Evolutionary conservation across 2,329 filamentous ascomycete genomes (phyloP).

Genomic region (Colletotrichum sp.): DNA sequence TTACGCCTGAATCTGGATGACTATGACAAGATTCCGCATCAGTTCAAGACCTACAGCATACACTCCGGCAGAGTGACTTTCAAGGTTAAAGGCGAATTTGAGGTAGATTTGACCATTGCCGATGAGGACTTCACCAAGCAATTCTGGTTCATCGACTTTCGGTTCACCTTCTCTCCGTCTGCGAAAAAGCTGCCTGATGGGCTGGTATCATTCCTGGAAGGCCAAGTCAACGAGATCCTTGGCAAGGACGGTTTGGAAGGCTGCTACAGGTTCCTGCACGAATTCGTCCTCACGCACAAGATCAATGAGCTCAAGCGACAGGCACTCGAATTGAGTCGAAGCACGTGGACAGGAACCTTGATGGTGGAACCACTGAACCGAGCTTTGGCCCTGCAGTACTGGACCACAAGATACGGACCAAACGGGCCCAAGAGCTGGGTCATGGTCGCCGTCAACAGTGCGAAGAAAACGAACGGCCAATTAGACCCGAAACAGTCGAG

Average conservation of each 20-base stretch:
- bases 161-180: constrained; percentile 79
- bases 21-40: constrained; percentile 73
- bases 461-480: constrained; percentile 48
- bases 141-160: constrained; percentile 93
- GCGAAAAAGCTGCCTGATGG: constrained; percentile 64
- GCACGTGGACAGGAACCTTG: constrained; percentile 79
- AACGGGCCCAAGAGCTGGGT: constrained; percentile 84
- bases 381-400: constrained; percentile 88
- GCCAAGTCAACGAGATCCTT: constrained; percentile 74
- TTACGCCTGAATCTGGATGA: constrained; percentile 87
- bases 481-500: constrained; percentile 53
- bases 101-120: constrained; percentile 89
- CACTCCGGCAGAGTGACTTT: constrained; percentile 91
- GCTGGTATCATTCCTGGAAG: constrained; percentile 71
- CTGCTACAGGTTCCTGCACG: constrained; percentile 87
- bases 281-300: constrained; percentile 88
- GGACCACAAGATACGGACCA: constrained; percentile 66
- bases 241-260: constrained; percentile 73
- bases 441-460: constrained; percentile 80
- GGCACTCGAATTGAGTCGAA: constrained; percentile 70
- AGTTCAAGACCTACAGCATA: constrained; percentile 80
- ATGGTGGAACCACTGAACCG: constrained; percentile 81
- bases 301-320: constrained; percentile 83
- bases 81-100: constrained; percentile 81
- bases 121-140: constrained; percentile 83